Evolutionary conservation across 1,139 yeast genomes (phyloP).

Genomic region (Suhomyces guaymorum): DNA sequence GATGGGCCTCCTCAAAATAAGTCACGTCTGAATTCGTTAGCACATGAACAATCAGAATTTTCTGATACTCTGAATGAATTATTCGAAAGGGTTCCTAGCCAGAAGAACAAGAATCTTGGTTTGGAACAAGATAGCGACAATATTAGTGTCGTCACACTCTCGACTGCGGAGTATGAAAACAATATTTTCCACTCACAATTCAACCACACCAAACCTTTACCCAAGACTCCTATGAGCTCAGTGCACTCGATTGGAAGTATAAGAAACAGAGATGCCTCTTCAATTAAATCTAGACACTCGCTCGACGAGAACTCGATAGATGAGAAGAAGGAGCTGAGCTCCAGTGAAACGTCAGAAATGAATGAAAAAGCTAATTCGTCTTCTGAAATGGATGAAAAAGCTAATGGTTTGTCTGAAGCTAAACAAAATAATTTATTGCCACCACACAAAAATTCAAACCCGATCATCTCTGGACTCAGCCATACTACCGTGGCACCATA

Average conservation of each 20-base stretch:
- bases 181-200: slow-evolving; percentile 55
- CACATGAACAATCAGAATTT: not conserved
- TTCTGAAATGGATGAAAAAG: too few species aligned
- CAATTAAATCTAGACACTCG: slow-evolving; percentile 1
- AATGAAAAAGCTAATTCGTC: slow-evolving; percentile 3
- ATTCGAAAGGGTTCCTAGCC: not conserved
- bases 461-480: too few species aligned
- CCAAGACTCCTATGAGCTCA: slow-evolving; percentile 21
- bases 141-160: slow-evolving; percentile 44
- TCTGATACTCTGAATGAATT: not conserved
- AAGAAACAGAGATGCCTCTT: slow-evolving; percentile 3
- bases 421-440: slow-evolving; percentile 1
- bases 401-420: not conserved
- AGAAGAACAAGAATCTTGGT: slow-evolving; percentile 3
- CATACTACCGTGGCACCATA: not conserved
- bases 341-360: slow-evolving; percentile 1
- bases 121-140: slow-evolving; percentile 25
- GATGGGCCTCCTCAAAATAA: slow-evolving; percentile 1
- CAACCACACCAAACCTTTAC: slow-evolving; percentile 31
- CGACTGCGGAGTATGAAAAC: slow-evolving; percentile 58
- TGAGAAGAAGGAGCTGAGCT: not conserved
- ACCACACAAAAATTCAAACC: not conserved
- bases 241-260: slow-evolving; percentile 1
- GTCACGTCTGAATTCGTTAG: not conserved
- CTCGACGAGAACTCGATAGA: slow-evolving; percentile 1